Evolutionary conservation across 495 filamentous ascomycete genomes (phyloP).

Genomic region (Extremus antarcticus): DNA sequence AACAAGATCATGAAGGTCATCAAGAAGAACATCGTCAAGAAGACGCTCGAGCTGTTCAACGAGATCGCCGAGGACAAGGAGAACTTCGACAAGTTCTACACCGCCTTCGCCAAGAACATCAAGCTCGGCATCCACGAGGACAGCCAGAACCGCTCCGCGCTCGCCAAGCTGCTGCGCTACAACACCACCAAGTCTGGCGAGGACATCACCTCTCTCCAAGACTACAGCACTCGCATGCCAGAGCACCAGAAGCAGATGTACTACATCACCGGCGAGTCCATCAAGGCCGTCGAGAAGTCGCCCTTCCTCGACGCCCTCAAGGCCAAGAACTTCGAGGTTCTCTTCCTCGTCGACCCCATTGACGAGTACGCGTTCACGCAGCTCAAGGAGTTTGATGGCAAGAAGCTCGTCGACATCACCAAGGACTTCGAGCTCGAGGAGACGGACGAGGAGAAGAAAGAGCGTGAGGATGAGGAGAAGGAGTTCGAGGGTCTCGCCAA

Average conservation of each 20-base stretch:
- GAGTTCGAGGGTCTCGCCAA: conserved; percentile 90
- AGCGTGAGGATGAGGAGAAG: conserved; percentile 95
- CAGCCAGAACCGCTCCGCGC: conserved; percentile 83
- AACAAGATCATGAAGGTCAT: conserved; percentile 99
- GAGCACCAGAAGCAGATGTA: conserved; percentile 99
- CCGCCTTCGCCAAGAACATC: conserved; percentile 99
- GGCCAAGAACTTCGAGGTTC: conserved; percentile 98
- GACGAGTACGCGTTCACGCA: conserved; percentile 99
- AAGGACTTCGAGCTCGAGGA: conserved; percentile 99
- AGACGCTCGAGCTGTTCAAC: conserved; percentile 96
- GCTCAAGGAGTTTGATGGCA: conserved; percentile 98
- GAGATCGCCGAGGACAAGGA: conserved; percentile 99
- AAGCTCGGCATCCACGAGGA: conserved; percentile 99
- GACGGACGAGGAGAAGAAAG: conserved; percentile 97
- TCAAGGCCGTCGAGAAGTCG: conserved; percentile 95
- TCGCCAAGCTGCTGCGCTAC: conserved; percentile 98
- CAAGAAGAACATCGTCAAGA: conserved; percentile 99
- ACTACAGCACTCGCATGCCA: conserved; percentile 97
- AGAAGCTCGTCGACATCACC: conserved; percentile 99
- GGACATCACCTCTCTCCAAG: conserved; percentile 79
- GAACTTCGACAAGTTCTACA: conserved; percentile 99
- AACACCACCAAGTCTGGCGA: conserved; percentile 90
- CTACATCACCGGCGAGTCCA: conserved; percentile 99
- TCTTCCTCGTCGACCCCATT: conserved; percentile 98
- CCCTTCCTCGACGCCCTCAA: conserved; percentile 98